Evolutionary conservation across 2,329 filamentous ascomycete species (phyloP).

Genomic region (Monosporascus sp.): DNA sequence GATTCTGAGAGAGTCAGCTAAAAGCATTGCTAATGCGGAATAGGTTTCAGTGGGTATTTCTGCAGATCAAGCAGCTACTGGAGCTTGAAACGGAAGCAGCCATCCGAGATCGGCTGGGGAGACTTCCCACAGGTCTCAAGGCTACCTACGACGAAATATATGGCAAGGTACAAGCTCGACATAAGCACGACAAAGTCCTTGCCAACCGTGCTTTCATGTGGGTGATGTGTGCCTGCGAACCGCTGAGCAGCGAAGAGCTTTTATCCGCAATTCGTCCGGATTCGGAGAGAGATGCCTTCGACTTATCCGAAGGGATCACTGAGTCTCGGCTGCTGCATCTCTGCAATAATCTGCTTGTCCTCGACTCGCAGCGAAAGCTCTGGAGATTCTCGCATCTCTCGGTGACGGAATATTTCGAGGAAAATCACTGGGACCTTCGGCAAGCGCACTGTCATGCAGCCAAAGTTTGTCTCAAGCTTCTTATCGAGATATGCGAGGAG

Average conservation of each 20-base stretch:
- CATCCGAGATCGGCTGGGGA: constrained; percentile 2
- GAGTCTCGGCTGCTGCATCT: constrained; percentile 4
- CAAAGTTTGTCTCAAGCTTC: constrained; percentile 1
- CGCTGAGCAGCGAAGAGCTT: constrained; percentile 1
- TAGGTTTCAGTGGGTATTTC: constrained; percentile 5
- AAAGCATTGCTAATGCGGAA: no score
- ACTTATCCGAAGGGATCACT: background rate
- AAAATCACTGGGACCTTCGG: constrained; percentile 1
- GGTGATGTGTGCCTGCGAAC: constrained; percentile 4
- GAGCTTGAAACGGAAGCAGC: constrained; percentile 1
- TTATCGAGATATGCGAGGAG: background rate
- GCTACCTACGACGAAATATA: constrained; percentile 6
- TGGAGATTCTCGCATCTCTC: constrained; percentile 9
- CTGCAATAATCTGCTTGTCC: constrained; percentile 2
- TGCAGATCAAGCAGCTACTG: constrained; percentile 6
- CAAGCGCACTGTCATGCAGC: constrained; percentile 6
- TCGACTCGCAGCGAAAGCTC: constrained; percentile 2
- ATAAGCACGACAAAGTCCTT: background rate
- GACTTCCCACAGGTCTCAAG: constrained; percentile 3
- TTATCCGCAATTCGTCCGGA: constrained; percentile 4
- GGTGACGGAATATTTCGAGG: constrained; percentile 6
- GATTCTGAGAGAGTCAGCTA: no score
- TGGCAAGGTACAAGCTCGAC: background rate
- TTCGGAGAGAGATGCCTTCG: background rate
- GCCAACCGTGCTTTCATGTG: constrained; percentile 4